Percentiles rank a stretch among this genome's conserved stretches.
Evolutionary conservation across 306 rosid genomes (phyloP).

Genomic region (Parietaria judaica): DNA sequence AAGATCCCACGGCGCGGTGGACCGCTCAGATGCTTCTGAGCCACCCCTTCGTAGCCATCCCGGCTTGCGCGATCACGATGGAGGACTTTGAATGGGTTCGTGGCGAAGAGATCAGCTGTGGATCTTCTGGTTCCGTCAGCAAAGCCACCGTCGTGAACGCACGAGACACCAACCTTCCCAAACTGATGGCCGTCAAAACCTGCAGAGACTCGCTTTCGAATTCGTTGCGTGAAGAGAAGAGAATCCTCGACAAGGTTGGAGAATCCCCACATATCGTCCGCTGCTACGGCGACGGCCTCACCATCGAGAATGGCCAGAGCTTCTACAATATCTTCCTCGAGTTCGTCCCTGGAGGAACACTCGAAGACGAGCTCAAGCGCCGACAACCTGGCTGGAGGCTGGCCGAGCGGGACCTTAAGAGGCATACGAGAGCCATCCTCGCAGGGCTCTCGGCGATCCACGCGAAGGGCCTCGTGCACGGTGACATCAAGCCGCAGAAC

Average conservation of each 20-base stretch:
- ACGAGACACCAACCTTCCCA: background rate
- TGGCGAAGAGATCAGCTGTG: conserved; percentile 48
- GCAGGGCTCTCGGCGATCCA: no score
- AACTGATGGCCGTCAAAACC: conserved; percentile 52
- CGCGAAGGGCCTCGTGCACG: no score
- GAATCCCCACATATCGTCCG: conserved; percentile 43
- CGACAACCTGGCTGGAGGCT: conserved; percentile 36
- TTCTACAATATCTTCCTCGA: no score
- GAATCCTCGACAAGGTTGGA: conserved; percentile 30
- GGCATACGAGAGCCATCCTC: no score
- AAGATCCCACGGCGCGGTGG: background rate
- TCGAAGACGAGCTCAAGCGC: conserved; percentile 37
- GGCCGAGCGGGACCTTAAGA: conserved; percentile 33
- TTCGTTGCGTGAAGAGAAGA: conserved; percentile 43
- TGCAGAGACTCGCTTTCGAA: conserved; percentile 13
- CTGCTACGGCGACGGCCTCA: no score
- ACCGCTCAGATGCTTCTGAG: background rate
- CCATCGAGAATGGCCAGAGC: no score
- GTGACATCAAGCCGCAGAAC: no score
- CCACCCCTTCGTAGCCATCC: conserved; percentile 11
- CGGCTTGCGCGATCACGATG: no score
- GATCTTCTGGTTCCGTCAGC: conserved; percentile 59
- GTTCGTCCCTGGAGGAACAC: conserved; percentile 49
- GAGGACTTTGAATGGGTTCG: no score
- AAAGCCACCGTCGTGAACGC: conserved; percentile 24